Evolutionary conservation across 495 filamentous ascomycete genomes (phyloP).

Genomic region (Penicillium lividum): DNA sequence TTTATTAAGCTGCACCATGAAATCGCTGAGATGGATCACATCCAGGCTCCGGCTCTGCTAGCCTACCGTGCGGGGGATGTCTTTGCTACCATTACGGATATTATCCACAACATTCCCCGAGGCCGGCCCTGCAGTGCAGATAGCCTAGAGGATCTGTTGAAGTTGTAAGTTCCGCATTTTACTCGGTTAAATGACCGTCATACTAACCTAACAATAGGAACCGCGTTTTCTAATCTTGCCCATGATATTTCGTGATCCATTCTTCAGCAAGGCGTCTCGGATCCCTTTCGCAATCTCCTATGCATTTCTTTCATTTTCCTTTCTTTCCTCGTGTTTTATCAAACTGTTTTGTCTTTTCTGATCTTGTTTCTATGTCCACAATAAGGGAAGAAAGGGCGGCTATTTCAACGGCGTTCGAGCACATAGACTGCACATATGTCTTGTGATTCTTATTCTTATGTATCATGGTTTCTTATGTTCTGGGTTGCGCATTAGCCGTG

Average conservation of each 20-base stretch:
- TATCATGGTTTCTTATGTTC: constrained; percentile 4
- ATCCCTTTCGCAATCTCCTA: not conserved
- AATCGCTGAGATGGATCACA: constrained; percentile 93
- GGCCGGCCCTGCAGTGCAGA: constrained; percentile 59
- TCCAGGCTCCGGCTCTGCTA: constrained; percentile 83
- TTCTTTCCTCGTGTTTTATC: not conserved
- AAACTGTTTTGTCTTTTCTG: not conserved
- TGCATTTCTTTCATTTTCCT: constrained; percentile 5
- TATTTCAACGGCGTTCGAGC: constrained; percentile 1
- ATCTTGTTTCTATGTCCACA: not conserved
- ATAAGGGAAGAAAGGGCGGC: not conserved
- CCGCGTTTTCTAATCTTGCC: constrained; percentile 31
- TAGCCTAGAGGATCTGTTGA: constrained; percentile 62
- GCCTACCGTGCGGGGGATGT: constrained; percentile 88
- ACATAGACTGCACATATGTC: not conserved
- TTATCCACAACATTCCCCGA: constrained; percentile 80
- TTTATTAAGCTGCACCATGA: constrained; percentile 91
- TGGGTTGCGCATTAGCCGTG: not conserved
- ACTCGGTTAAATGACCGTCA: not conserved
- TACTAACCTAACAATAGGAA: constrained; percentile 24
- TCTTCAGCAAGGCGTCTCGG: constrained; percentile 4
- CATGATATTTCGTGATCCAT: not conserved
- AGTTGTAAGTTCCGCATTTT: constrained; percentile 46
- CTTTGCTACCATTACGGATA: constrained; percentile 83
- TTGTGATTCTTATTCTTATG: not conserved